phyloP scores from a whole-genome alignment of 768 basidiomycete species.

The Gymnopilus dilepis region DNA sequence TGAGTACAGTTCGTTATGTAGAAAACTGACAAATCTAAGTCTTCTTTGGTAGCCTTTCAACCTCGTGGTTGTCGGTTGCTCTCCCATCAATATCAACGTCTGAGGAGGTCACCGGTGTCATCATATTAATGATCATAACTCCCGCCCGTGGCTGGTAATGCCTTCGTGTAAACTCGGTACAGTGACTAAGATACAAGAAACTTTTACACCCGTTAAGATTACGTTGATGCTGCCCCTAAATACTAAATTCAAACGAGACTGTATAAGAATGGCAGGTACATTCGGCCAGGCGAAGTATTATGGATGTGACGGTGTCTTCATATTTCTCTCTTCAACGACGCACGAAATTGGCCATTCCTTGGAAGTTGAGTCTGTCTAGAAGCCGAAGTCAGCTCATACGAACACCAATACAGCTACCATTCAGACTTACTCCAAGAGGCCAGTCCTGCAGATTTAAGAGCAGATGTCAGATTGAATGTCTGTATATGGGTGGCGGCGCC shows the following conservation, averaged over 20 bases:
- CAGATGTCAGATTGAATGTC: background rate
- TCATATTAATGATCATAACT: too few relatives aligned
- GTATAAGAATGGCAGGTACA: too few relatives aligned
- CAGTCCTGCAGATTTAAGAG: background rate
- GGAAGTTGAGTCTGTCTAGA: background rate
- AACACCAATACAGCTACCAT: too few relatives aligned
- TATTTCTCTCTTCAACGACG: background rate
- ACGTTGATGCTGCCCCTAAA: too few relatives aligned
- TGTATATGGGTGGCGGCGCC: background rate
- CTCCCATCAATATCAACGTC: background rate
- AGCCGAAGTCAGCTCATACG: background rate
- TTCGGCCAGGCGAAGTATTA: too few relatives aligned
- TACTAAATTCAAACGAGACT: too few relatives aligned
- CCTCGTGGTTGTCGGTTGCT: background rate
- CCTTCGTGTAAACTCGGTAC: too few relatives aligned
- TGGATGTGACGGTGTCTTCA: too few relatives aligned
- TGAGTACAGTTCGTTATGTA: background rate
- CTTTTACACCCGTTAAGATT: too few relatives aligned
- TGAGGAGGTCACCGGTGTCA: background rate
- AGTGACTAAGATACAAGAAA: too few relatives aligned
- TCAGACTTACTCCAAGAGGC: background rate
- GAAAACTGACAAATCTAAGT: background rate
- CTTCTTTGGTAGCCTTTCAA: background rate
- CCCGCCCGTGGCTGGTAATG: too few relatives aligned
- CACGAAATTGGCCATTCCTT: conserved; percentile 2